phyloP scores from a whole-genome alignment of 2,329 filamentous ascomycete species.

The Conoideocrella luteorostrata region DNA sequence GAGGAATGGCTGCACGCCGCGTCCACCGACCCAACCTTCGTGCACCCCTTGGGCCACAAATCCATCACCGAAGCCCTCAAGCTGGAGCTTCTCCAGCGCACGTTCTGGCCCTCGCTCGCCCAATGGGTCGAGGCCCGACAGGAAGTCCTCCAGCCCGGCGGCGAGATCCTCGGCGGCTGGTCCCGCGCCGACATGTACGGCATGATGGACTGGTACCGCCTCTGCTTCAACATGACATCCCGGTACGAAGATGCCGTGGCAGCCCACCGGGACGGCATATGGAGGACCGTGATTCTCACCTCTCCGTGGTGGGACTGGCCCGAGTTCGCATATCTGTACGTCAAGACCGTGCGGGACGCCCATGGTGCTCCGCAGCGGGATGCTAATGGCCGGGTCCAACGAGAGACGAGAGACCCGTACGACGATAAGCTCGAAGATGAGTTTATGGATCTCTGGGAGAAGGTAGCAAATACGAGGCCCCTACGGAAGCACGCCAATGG shows the following conservation, averaged over 20 bases:
- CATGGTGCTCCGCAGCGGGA: constrained; percentile 5
- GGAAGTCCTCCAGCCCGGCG: constrained; percentile 13
- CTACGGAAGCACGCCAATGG: constrained; percentile 16
- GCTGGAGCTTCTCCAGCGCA: constrained; percentile 15
- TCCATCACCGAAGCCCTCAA: constrained; percentile 13
- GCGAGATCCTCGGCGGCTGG: constrained; percentile 18
- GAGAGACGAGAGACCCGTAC: constrained; percentile 8
- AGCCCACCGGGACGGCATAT: constrained; percentile 19
- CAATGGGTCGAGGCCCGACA: constrained; percentile 17
- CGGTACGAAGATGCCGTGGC: constrained; percentile 12
- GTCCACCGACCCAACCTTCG: constrained; percentile 15
- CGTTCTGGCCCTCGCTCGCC: constrained; percentile 21
- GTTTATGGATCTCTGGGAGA: constrained; percentile 20
- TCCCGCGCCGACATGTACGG: constrained; percentile 18
- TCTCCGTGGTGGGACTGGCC: constrained; percentile 23
- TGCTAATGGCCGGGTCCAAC: constrained; percentile 7
- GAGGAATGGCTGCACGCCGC: constrained; percentile 16
- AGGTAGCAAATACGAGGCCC: constrained; percentile 14
- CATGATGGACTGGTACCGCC: constrained; percentile 24
- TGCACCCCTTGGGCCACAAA: constrained; percentile 10
- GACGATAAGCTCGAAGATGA: constrained; percentile 15
- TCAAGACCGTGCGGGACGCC: constrained; percentile 12
- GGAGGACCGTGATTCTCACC: constrained; percentile 14
- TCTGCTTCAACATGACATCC: constrained; percentile 15
- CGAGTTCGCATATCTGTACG: constrained; percentile 16